phyloP scores from a whole-genome alignment of 73 alveolate genomes.

The Stentor coeruleus region DNA sequence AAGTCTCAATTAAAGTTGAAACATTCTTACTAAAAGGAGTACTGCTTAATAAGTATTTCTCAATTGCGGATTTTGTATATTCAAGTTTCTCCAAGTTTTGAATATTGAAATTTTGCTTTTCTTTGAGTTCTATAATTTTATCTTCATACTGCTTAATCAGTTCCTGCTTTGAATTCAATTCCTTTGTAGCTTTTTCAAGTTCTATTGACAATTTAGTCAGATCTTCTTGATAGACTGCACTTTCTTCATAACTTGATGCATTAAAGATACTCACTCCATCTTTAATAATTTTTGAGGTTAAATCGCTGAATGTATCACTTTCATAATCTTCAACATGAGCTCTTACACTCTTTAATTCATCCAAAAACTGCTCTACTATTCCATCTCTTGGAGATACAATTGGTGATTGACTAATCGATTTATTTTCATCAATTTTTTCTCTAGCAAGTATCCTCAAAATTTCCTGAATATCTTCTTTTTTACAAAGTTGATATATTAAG shows the following conservation, averaged over 20 bases:
- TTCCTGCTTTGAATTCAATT: neutral
- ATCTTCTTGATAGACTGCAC: neutral
- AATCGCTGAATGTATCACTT: neutral
- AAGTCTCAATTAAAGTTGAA: no score
- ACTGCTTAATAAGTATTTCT: no score
- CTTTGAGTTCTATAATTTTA: neutral
- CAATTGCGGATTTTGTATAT: no score
- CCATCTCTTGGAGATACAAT: neutral
- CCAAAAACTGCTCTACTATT: neutral
- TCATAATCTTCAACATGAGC: neutral
- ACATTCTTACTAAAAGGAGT: no score
- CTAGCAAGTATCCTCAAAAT: neutral
- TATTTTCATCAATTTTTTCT: neutral
- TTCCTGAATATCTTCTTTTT: no score
- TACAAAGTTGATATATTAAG: no score
- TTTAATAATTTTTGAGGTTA: neutral
- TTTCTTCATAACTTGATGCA: neutral
- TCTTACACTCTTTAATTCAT: neutral
- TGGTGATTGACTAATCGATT: neutral
- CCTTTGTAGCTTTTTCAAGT: neutral
- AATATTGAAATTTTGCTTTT: no score
- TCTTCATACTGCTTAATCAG: neutral
- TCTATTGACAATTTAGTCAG: neutral
- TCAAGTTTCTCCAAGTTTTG: no score
- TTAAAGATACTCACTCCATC: neutral